Evolutionary conservation across 1,139 yeast genomes (phyloP), one percentile per base, ranked within the genome.

Genomic region (Magnusiomyces tetraspermus): DNA sequence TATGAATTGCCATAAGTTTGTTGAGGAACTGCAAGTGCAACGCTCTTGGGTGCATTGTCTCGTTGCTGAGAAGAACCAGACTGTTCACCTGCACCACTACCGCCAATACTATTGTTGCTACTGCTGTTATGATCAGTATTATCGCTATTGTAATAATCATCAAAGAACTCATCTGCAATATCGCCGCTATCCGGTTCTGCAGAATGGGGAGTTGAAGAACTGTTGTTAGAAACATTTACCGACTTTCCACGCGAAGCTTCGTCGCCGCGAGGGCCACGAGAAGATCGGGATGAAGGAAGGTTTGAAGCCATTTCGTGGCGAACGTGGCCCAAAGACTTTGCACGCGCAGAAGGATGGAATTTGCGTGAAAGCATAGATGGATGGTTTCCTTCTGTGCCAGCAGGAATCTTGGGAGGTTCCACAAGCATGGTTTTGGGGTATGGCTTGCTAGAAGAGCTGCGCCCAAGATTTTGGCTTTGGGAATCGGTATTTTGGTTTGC

Each of bases 311-410:
- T 56, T 17, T 69, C 66, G 33, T 71, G 72, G 51, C 88, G 78
- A 37, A 79, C 77, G 65, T 86, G 94, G 21, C 96, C 95, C 55
- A 87, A 82, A 19, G 95, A 85, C 64, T 86, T 87, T 2, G 96
- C 95, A 61, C 96, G 78, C 0, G 95, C 96, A 19, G 89, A 82
- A 31, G 95, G 95, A 67, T 87, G 96, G 17, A 47, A 47, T 30
- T 47, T 47, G 3, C 43, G n/a, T 2, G 49, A 36, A 36, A 36
- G 15, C 11, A 24, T 6, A 4, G 42, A 38, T 19, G n/a, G n/a
- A n/a, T n/a, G n/a, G n/a, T n/a, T n/a, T n/a, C 5, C 23, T n/a
- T 38, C 21, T 19, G 42, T n/a, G 40, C 40, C 40, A 38, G 24
- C 23, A 45, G 28, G 40, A 21, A 21, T 23, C 11, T 31, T n/a